Conservation (phyloP, 805 yeast species). For the Lipomyces mesembrius region DNA sequence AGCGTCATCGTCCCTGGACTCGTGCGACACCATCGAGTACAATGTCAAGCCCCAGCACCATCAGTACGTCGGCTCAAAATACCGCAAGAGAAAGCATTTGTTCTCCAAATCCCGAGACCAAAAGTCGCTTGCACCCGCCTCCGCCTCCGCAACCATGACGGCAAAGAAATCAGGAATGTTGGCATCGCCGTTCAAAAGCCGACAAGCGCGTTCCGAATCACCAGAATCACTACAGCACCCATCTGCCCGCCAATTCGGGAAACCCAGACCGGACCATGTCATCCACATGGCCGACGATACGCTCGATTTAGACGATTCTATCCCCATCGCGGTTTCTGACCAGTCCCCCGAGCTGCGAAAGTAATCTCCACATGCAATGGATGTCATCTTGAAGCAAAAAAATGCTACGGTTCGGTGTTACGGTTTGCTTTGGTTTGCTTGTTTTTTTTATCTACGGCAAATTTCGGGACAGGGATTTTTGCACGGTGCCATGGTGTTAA, state of each 20-base stretch:
- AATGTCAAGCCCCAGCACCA: background rate
- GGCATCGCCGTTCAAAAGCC: background rate
- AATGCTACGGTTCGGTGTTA: no score
- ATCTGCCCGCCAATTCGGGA: background rate
- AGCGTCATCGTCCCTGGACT: slow-evolving; percentile 1
- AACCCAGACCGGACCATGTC: background rate
- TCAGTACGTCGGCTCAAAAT: background rate
- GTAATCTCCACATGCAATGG: no score
- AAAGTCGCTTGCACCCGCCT: background rate
- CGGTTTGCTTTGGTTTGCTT: no score
- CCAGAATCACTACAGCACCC: background rate
- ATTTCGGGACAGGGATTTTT: no score
- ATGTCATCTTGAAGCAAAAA: no score
- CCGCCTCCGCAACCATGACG: background rate
- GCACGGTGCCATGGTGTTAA: no score
- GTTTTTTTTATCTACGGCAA: no score
- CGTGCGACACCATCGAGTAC: background rate
- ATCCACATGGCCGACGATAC: background rate
- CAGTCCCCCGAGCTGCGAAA: background rate
- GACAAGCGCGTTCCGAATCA: background rate
- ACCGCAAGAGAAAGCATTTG: background rate
- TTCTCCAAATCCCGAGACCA: background rate
- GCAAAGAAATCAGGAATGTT: background rate
- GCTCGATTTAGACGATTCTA: background rate
- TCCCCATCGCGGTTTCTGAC: background rate